These are phyloP conservation scores for Coriaria nepalensis DNA, from an alignment of 306 rosid genomes.

Conservation along the genomic window DNA sequence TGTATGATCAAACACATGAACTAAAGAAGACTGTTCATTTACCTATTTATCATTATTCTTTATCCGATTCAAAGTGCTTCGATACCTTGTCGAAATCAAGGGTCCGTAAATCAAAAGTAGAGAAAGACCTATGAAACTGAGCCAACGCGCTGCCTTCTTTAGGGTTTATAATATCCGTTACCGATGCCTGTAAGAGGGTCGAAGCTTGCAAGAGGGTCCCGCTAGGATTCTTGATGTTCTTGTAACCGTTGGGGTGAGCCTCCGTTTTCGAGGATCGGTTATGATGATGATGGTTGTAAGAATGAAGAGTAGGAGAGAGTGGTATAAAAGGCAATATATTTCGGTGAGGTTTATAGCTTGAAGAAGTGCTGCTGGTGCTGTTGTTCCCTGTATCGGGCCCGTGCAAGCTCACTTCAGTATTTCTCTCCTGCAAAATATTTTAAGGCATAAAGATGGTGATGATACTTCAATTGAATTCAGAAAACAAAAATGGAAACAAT, in stretches of 20 bases:
- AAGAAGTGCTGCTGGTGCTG: slow-evolving; percentile 33
- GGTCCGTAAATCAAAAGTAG: slow-evolving; percentile 38
- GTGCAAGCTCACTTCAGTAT: slow-evolving; percentile 10
- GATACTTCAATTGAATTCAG: too few species aligned
- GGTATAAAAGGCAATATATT: slow-evolving; percentile 15
- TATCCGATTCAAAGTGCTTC: slow-evolving; percentile 16
- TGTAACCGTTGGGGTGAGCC: slow-evolving; percentile 61
- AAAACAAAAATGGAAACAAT: too few species aligned
- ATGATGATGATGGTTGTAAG: slow-evolving; percentile 15
- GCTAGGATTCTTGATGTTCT: slow-evolving; percentile 37
- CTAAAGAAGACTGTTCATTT: too few species aligned
- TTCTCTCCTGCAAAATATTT: slow-evolving; percentile 24
- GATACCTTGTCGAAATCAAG: slow-evolving; percentile 24
- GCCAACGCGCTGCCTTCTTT: slow-evolving; percentile 30
- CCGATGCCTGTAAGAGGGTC: slow-evolving; percentile 47
- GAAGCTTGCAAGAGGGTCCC: slow-evolving; percentile 41
- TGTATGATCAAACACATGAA: too few species aligned
- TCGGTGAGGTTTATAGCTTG: slow-evolving; percentile 20
- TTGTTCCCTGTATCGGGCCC: slow-evolving; percentile 20
- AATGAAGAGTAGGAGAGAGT: slow-evolving; percentile 34
- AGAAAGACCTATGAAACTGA: slow-evolving; percentile 38
- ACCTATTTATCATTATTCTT: slow-evolving; percentile 6
- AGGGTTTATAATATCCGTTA: slow-evolving; percentile 36
- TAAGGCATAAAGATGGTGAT: neutral
- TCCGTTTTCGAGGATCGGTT: slow-evolving; percentile 40